These are phyloP conservation scores for Trypanosoma scelopori DNA, from an alignment of 208 protist species.

Conservation along the genomic window DNA sequence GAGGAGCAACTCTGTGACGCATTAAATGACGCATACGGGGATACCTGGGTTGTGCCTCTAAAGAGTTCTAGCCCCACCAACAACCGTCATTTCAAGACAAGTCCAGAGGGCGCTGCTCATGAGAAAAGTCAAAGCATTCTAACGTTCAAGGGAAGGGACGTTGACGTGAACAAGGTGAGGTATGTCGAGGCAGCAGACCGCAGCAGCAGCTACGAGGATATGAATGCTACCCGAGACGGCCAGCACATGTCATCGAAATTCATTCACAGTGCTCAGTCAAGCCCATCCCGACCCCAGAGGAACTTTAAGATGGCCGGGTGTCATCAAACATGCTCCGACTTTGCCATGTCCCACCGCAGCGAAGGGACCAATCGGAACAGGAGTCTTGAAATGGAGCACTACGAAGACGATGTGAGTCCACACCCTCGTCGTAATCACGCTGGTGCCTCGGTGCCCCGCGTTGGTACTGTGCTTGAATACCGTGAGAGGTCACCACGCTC, in stretches of 20 bases:
- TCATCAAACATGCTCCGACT: background rate
- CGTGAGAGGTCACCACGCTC: constrained; percentile 2
- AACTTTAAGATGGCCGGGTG: background rate
- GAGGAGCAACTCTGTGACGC: constrained; percentile 66
- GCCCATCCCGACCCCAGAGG: background rate
- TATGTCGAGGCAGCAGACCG: background rate
- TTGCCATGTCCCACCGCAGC: background rate
- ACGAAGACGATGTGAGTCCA: constrained; percentile 17
- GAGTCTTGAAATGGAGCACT: constrained; percentile 17
- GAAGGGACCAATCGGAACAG: background rate
- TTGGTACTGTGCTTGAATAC: constrained; percentile 3
- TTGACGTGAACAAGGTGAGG: background rate
- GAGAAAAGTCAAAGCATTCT: background rate
- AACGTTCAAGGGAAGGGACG: background rate
- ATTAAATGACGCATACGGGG: constrained; percentile 56
- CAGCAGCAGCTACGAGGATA: background rate
- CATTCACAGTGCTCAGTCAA: constrained; percentile 1
- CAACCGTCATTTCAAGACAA: background rate
- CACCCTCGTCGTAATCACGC: background rate
- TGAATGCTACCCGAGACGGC: background rate
- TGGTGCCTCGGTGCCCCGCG: background rate
- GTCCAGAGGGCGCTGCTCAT: background rate
- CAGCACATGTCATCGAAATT: background rate
- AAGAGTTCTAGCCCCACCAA: constrained; percentile 5
- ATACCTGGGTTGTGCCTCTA: constrained; percentile 59